phyloP scores from a whole-genome alignment of 140 eudicot species.

The Erigeron philadelphicus region DNA sequence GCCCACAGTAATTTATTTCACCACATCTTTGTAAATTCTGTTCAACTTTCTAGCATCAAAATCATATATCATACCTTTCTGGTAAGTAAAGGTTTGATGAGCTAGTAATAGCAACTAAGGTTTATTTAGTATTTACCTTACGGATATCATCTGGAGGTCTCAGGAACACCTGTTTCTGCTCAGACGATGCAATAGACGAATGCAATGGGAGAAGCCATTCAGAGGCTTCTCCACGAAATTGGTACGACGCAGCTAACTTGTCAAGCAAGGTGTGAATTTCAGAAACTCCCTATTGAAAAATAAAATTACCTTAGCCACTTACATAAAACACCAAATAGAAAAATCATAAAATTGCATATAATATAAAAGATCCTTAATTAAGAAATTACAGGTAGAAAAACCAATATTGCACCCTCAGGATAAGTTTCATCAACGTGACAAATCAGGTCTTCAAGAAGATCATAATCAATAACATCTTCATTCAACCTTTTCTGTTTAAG shows the following conservation, averaged over 20 bases:
- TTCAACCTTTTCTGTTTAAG: constrained; percentile 64
- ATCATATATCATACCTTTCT: constrained; percentile 5
- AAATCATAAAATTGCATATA: constrained; percentile 1
- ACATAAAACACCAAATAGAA: constrained; percentile 7
- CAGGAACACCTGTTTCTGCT: constrained; percentile 74
- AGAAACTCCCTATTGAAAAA: constrained; percentile 67
- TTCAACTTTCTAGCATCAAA: background rate
- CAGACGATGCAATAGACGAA: constrained; percentile 81
- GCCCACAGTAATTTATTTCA: background rate
- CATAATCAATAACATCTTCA: constrained; percentile 92
- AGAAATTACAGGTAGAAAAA: constrained; percentile 70
- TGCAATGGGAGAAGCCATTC: constrained; percentile 91
- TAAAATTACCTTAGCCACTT: background rate
- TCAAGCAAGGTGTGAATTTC: constrained; percentile 71
- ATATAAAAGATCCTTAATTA: constrained; percentile 5
- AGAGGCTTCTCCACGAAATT: constrained; percentile 71
- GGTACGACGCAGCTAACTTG: constrained; percentile 69
- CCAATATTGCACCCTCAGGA: constrained; percentile 79
- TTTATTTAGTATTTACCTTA: constrained; percentile 52
- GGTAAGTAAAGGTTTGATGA: background rate
- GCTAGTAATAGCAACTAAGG: constrained; percentile 8
- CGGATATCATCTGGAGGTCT: constrained; percentile 71
- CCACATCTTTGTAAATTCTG: background rate
- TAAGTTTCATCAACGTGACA: constrained; percentile 72
- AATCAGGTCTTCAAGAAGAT: constrained; percentile 87